Conservation (phyloP, 2,329 filamentous ascomycete species). For the Aureobasidium sp. region DNA sequence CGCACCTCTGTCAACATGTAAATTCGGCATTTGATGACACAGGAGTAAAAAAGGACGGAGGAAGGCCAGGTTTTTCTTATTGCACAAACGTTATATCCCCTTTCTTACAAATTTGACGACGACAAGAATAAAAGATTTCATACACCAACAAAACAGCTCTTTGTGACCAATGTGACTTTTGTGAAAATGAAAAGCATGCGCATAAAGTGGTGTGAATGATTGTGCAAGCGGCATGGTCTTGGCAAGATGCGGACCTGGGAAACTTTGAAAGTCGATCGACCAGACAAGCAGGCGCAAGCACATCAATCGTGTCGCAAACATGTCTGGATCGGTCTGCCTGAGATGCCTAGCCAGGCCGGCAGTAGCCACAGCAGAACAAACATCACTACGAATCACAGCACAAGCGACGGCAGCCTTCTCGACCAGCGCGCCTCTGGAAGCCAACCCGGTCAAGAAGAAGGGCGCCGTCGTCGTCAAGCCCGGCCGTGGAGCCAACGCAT, state of each 20-base stretch:
- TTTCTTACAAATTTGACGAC: constrained; percentile 15
- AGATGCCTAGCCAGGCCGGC: constrained; percentile 21
- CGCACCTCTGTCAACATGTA: constrained; percentile 84
- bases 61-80: constrained; percentile 1
- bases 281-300: neutral
- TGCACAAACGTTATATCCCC: constrained; percentile 13
- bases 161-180: neutral
- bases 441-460: constrained; percentile 28
- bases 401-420: constrained; percentile 28
- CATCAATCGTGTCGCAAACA: constrained; percentile 13
- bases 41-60: constrained; percentile 2
- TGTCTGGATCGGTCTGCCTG: constrained; percentile 23
- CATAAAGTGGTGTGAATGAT: neutral
- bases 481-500: constrained; percentile 6
- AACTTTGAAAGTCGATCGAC: constrained; percentile 3
- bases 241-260: constrained; percentile 2
- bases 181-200: too few relatives aligned
- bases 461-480: constrained; percentile 19
- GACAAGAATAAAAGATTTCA: constrained; percentile 10
- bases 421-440: constrained; percentile 25
- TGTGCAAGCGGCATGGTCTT: neutral
- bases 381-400: constrained; percentile 15
- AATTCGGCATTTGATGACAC: constrained; percentile 27
- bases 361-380: constrained; percentile 10
- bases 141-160: too few relatives aligned